These are phyloP conservation scores for Aspergillus pseudoterreus DNA, from an alignment of 2,329 filamentous ascomycete genomes.

Conservation along the genomic window DNA sequence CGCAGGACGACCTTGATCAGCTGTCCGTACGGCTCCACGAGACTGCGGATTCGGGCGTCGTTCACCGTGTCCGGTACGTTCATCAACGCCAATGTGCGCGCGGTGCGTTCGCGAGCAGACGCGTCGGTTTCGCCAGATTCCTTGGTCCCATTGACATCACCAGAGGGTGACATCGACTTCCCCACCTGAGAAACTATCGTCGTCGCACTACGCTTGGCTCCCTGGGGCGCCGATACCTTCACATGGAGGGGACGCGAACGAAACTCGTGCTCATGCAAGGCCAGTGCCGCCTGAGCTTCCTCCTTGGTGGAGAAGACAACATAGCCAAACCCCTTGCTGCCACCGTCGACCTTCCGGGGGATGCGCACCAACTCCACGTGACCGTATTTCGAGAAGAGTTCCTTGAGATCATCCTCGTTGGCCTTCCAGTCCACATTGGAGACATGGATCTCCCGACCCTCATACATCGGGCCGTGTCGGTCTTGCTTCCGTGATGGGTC, in stretches of 20 bases:
- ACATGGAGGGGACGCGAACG: slow-evolving; percentile 66
- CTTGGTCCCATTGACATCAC: slow-evolving; percentile 29
- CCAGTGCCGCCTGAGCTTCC: slow-evolving; percentile 61
- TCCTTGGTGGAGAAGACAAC: slow-evolving; percentile 70
- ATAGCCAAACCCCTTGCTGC: slow-evolving; percentile 74
- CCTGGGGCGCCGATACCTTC: slow-evolving; percentile 47
- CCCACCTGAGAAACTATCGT: slow-evolving; percentile 43
- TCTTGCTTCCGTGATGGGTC: slow-evolving; percentile 74
- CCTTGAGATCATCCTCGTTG: slow-evolving; percentile 65
- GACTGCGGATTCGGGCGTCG: slow-evolving; percentile 71
- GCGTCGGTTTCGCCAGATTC: slow-evolving; percentile 39
- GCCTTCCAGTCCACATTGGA: slow-evolving; percentile 62
- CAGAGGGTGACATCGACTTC: slow-evolving; percentile 32
- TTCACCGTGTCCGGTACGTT: slow-evolving; percentile 91
- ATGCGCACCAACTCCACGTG: slow-evolving; percentile 69
- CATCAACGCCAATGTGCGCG: slow-evolving; percentile 75
- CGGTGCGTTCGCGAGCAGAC: slow-evolving; percentile 44
- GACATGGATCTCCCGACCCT: slow-evolving; percentile 82
- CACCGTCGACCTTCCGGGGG: slow-evolving; percentile 63
- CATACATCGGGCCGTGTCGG: slow-evolving; percentile 75
- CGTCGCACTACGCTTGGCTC: slow-evolving; percentile 41
- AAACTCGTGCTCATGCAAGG: slow-evolving; percentile 68
- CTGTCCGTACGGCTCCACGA: slow-evolving; percentile 67
- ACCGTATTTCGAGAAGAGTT: slow-evolving; percentile 72
- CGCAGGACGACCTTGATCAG: slow-evolving; percentile 75